A percentile compares a stretch with the other conserved stretches of the same genome.
Conservation (phyloP, 2,329 filamentous ascomycete species). For the Fusarium sp. region DNA sequence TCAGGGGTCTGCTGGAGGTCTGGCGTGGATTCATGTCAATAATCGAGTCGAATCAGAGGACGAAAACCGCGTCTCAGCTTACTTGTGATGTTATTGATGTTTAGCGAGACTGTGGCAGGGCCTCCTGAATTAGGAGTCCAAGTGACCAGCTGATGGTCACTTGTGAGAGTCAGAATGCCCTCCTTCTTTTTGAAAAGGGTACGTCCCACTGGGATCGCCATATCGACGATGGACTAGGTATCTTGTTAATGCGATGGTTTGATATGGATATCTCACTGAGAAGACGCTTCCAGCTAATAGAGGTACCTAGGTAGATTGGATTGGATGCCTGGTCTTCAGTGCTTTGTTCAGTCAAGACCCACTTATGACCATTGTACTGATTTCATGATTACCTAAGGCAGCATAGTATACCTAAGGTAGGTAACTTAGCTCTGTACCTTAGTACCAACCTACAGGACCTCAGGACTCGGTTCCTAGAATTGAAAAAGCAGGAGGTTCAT, state of each 20-base stretch:
- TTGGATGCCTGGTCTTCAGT: background rate
- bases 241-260: background rate
- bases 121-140: constrained; percentile 79
- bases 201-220: constrained; percentile 69
- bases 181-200: constrained; percentile 96
- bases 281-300: background rate
- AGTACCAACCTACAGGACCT: no score
- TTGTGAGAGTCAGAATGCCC: constrained; percentile 78
- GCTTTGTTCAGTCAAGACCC: constrained; percentile 10
- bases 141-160: constrained; percentile 76
- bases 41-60: background rate
- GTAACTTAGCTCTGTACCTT: background rate
- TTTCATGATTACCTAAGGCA: constrained; percentile 20
- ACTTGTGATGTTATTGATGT: constrained; percentile 84
- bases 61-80: constrained; percentile 44
- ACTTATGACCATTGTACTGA: constrained; percentile 8
- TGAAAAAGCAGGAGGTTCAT: background rate
- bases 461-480: background rate
- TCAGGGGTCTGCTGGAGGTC: constrained; percentile 96
- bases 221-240: constrained; percentile 39
- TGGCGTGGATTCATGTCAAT: constrained; percentile 46
- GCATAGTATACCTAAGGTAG: no score
- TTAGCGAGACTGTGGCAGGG: constrained; percentile 72
- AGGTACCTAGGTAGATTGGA: background rate
- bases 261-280: background rate